Conservation (phyloP, 2,329 filamentous ascomycete species). For the Tolypocladium tropicale region DNA sequence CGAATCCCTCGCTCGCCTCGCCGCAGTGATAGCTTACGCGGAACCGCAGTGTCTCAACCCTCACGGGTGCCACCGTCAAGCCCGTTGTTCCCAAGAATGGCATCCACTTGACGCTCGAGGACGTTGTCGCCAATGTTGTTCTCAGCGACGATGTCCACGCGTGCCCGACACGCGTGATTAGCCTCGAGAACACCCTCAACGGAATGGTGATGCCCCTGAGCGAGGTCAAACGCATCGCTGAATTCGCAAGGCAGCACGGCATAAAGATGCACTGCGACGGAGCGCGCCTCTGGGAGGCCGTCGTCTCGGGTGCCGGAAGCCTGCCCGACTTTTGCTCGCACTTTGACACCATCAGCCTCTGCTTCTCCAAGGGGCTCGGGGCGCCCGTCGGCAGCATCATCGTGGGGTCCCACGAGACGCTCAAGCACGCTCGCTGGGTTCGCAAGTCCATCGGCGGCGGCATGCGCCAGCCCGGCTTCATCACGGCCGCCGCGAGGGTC, state of each 20-base stretch:
- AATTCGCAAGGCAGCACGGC: conserved; percentile 53
- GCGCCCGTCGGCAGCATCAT: conserved; percentile 72
- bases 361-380: conserved; percentile 74
- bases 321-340: conserved; percentile 56
- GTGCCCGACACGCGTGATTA: conserved; percentile 73
- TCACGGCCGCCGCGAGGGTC: conserved; percentile 61
- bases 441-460: conserved; percentile 70
- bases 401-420: conserved; percentile 34
- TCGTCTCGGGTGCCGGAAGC: conserved; percentile 56
- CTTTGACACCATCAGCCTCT: conserved; percentile 68
- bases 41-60: conserved; percentile 48
- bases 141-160: conserved; percentile 62
- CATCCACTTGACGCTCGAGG: conserved; percentile 64
- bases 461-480: conserved; percentile 60
- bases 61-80: conserved; percentile 62
- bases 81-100: conserved; percentile 60
- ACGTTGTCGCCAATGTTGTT: conserved; percentile 56
- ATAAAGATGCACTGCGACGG: conserved; percentile 72
- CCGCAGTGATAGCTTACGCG: not conserved
- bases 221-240: conserved; percentile 59
- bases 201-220: conserved; percentile 68
- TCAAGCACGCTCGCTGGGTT: conserved; percentile 30
- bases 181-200: conserved; percentile 75
- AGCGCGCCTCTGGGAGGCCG: conserved; percentile 73
- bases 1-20: not conserved